Conservation (phyloP, 2,329 filamentous ascomycete genomes). For the Epichloe baconii region DNA sequence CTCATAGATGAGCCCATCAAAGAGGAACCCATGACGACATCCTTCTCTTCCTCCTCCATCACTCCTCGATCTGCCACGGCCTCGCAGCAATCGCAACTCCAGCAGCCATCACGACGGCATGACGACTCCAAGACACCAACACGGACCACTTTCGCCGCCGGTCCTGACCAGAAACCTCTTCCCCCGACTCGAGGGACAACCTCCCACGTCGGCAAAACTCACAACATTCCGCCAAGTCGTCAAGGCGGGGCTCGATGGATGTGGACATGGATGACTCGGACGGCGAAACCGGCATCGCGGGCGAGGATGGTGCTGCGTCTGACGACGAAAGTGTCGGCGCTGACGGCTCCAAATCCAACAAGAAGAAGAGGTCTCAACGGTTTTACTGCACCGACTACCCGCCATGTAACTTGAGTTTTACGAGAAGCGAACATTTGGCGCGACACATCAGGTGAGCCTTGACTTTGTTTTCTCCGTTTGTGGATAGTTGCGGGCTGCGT, state of each 20-base stretch:
- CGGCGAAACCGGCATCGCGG: slow-evolving; percentile 35
- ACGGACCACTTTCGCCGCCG: slow-evolving; percentile 35
- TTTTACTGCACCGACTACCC: slow-evolving; percentile 96
- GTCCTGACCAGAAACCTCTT: slow-evolving; percentile 40
- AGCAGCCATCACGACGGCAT: slow-evolving; percentile 12
- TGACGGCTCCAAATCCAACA: slow-evolving; percentile 56
- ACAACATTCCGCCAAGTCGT: slow-evolving; percentile 47
- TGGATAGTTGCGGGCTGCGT: background rate
- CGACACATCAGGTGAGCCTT: slow-evolving; percentile 68
- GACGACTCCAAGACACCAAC: slow-evolving; percentile 50
- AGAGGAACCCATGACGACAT: slow-evolving; percentile 24
- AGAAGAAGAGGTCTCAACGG: slow-evolving; percentile 92
- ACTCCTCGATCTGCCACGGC: slow-evolving; percentile 25
- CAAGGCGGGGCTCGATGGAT: slow-evolving; percentile 46
- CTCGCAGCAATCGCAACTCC: slow-evolving; percentile 17
- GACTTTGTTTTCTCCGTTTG: no score
- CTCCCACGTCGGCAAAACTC: slow-evolving; percentile 34
- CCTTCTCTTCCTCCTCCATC: slow-evolving; percentile 14
- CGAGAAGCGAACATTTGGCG: slow-evolving; percentile 86
- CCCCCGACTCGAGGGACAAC: slow-evolving; percentile 30
- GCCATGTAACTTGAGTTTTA: slow-evolving; percentile 89
- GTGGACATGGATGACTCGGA: slow-evolving; percentile 68
- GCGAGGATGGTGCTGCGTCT: slow-evolving; percentile 41
- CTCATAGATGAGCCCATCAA: slow-evolving; percentile 19
- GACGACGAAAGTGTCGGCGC: slow-evolving; percentile 53